Evolutionary conservation across 2,329 filamentous ascomycete species (phyloP).

Genomic region (Claviceps africana): DNA sequence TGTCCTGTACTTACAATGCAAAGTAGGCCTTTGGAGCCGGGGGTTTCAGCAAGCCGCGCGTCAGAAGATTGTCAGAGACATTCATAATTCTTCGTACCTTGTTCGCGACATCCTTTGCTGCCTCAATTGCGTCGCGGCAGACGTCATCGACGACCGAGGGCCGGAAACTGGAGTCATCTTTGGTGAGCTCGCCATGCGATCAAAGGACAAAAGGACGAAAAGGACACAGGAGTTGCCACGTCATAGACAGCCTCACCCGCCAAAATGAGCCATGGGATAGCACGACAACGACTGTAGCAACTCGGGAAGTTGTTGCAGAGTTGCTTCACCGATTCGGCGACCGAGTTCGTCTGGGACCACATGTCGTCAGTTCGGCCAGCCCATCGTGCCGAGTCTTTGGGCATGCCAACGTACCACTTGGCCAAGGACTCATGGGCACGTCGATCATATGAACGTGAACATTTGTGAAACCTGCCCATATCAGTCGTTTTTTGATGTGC

Average conservation of each 20-base stretch:
- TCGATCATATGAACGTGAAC: conserved; percentile 52
- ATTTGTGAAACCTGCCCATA: conserved; percentile 50
- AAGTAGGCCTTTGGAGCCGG: conserved; percentile 40
- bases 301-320: conserved; percentile 39
- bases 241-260: conserved; percentile 24
- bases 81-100: conserved; percentile 28
- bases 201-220: too few species aligned
- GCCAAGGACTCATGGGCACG: conserved; percentile 57
- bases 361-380: neutral
- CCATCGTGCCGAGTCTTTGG: neutral
- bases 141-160: conserved; percentile 36
- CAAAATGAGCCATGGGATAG: conserved; percentile 40
- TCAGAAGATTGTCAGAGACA: neutral
- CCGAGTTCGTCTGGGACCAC: conserved; percentile 31
- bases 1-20: conserved; percentile 34
- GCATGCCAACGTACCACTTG: conserved; percentile 34
- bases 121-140: conserved; percentile 38
- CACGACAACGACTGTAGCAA: conserved; percentile 40
- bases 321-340: conserved; percentile 37
- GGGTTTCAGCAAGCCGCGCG: neutral
- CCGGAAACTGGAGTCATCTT: conserved; percentile 29
- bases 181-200: neutral
- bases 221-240: neutral
- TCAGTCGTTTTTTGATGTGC: conserved; percentile 44
- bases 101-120: conserved; percentile 37